Evolutionary conservation across 2,329 filamentous ascomycete species (phyloP), one percentile per base, ranked within the genome.

Genomic region (Trichoderma breve): DNA sequence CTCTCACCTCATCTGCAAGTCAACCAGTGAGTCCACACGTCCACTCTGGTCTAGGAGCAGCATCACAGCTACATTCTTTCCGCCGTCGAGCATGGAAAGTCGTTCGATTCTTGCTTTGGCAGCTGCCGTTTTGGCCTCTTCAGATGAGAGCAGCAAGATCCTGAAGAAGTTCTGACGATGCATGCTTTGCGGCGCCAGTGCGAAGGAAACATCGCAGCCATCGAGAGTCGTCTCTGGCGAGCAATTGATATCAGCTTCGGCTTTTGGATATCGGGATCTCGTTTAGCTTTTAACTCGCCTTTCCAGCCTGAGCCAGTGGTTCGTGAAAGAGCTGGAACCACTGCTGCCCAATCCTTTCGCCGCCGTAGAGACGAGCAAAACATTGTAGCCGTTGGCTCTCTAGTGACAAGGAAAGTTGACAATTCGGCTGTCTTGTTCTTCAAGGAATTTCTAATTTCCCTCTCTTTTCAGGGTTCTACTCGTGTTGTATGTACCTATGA

Each of bases 151-250:
- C 6, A 86, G 81, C 15, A 86, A 73, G 30, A 82, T 79, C 28
- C 80, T 81, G 62, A 85, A 81, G 51, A 26, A 60, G n/a, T 36
- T 55, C 3, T 14, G 21, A 8, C 18, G 34, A 11, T 28, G 28
- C 8, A 3, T 12, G 34, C 30, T 47, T 24, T 43, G 71, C 57
- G 68, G 21, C 9, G 60, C 65, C 24, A 85, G 69, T 4, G 79
- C 78, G 47, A 88, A 79, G 15, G 83, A 83, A 34, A 87, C 75
- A 73, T 88, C 86, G 73, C 87, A 83, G 2, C 80, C 81, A 18
- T 78, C 75, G 3, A 88, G 77, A 18, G 76, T 78, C 4, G 76
- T 75, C 76, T 87, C 86, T 87, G 61, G 51, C 51, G n/a, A 70
- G 32, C 21, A 53, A 53, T 26, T 18, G 21, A 8, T 21, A 18